These are phyloP conservation scores for Barnettozyma siamensis DNA, from an alignment of 805 yeast genomes.

Conservation along the genomic window DNA sequence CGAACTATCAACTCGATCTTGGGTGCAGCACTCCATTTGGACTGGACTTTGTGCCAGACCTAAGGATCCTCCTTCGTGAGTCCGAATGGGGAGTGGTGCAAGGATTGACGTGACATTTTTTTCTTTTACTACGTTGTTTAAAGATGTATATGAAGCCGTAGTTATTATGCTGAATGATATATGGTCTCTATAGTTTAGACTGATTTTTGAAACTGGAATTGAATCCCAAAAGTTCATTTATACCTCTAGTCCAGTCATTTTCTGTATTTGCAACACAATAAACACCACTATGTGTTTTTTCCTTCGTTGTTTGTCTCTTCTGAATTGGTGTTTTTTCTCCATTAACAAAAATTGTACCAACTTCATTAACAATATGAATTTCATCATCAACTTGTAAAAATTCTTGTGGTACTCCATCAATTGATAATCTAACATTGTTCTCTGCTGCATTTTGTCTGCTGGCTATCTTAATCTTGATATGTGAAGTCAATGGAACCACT, in stretches of 20 bases:
- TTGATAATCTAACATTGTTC: slow-evolving; percentile 52
- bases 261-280: slow-evolving; percentile 83
- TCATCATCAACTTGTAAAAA: slow-evolving; percentile 71
- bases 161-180: too few species aligned
- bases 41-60: slow-evolving; percentile 37
- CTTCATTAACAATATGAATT: slow-evolving; percentile 63
- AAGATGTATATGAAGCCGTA: too few species aligned
- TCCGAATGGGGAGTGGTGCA: slow-evolving; percentile 65
- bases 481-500: slow-evolving; percentile 72
- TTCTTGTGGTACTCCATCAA: slow-evolving; percentile 80
- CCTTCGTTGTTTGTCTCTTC: slow-evolving; percentile 13
- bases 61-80: slow-evolving; percentile 72
- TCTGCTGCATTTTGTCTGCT: slow-evolving; percentile 37
- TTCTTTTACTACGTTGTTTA: too few species aligned
- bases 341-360: slow-evolving; percentile 53
- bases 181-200: slow-evolving; percentile 14
- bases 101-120: slow-evolving; percentile 37
- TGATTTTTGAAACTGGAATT: slow-evolving; percentile 70
- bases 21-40: slow-evolving; percentile 70
- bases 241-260: slow-evolving; percentile 89
- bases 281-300: slow-evolving; percentile 46
- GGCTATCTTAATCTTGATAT: slow-evolving; percentile 57
- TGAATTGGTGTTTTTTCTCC: slow-evolving; percentile 42
- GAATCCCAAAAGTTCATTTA: slow-evolving; percentile 84
- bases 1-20: slow-evolving; percentile 45